Evolutionary conservation across 108 stramenopile genomes (phyloP).

Genomic region (Skeletonema potamos): DNA sequence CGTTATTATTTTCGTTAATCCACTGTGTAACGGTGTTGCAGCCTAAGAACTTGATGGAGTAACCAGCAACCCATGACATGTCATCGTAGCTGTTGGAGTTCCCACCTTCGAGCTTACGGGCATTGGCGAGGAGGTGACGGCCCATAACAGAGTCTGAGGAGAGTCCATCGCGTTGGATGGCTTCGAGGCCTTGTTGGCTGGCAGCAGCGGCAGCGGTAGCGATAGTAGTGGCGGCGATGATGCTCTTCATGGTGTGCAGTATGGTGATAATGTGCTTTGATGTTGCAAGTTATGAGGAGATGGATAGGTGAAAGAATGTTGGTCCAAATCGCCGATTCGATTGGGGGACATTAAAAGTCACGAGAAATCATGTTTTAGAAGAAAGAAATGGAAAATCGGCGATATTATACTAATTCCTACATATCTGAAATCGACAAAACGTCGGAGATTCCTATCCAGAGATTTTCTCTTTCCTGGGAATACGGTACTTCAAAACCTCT

Average conservation of each 20-base stretch:
- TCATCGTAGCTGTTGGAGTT: constrained; percentile 13
- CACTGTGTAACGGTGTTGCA: constrained; percentile 84
- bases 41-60: constrained; percentile 84
- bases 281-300: not conserved
- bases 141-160: constrained; percentile 50
- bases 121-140: constrained; percentile 52
- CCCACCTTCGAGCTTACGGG: constrained; percentile 49
- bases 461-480: too few species aligned
- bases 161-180: constrained; percentile 50
- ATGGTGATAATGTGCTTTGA: not conserved
- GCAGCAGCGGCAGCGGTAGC: constrained; percentile 31
- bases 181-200: constrained; percentile 35
- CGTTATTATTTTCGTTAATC: constrained; percentile 11
- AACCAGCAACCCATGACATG: constrained; percentile 53
- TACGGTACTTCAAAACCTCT: too few species aligned
- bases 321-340: not conserved
- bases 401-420: not conserved
- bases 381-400: not conserved
- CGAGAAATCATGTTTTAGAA: not conserved
- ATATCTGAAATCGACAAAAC: too few species aligned
- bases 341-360: not conserved
- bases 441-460: too few species aligned
- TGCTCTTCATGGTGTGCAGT: not conserved
- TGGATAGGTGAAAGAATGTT: not conserved
- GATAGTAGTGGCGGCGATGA: constrained; percentile 1